Evolutionary conservation across 345 rosid species (phyloP), one percentile per base, ranked within the genome.

Genomic region (Citrus mangshanensis): DNA sequence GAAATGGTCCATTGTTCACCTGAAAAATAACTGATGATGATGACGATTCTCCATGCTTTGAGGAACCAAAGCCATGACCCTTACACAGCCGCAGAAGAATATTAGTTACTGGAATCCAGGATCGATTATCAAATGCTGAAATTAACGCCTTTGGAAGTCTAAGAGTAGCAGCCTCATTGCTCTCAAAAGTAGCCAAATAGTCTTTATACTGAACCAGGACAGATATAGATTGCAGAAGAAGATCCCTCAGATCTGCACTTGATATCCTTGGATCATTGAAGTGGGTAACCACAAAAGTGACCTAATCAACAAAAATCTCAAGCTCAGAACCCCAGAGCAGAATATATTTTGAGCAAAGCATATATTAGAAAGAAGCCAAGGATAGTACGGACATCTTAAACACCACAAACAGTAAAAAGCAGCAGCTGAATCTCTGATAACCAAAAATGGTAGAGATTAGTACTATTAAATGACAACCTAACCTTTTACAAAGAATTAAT

Each of bases 51-150:
- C 95, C 97, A 24, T 89, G 86, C 84, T 91, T 96, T 77, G 91
- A 90, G 80, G 89, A 93, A 75, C 93, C 91, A 82, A 91, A 93
- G 55, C 95, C 90, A 70, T 92, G 88, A 83, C 93, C 95, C 88
- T 89, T 94, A 87, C 93, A 93, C 80, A 96, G 82, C 56, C 98
- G 91, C 82, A 96, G 86, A 82, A 96, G 90, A 82, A 94, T 96
- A 78, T 90, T 96, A 35, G 98, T 96, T 68, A 94, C 94, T 10
- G 97, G 94, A 74, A 93, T 91, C 99, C 99, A 96, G 72, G 92
- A 92, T 82, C 98, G 86, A 86, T 94, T 96, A 82, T 96, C 99
- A 87, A 96, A 96, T 70, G 99, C 93, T 59, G 95, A 86, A 68
- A 96, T 73, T 78, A 96, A 85, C 21, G 95, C 90, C 75, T 87